Conservation (phyloP, 2,329 filamentous ascomycete species). For the Colletotrichum destructivum region DNA sequence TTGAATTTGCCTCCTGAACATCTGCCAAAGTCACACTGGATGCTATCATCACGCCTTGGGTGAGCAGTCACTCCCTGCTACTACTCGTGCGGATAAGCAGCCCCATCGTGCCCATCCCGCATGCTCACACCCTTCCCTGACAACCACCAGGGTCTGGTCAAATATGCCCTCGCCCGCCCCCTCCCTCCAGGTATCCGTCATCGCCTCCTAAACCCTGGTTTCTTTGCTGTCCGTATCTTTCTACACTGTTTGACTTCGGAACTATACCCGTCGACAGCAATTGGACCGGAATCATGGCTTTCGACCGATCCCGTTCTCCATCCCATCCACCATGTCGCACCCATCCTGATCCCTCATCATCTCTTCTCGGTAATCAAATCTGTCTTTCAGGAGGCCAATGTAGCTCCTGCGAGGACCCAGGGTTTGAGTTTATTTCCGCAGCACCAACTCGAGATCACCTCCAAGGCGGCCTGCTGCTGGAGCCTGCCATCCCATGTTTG, state of each 20-base stretch:
- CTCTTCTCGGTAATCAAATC: background rate
- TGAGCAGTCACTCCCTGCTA: background rate
- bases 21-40: background rate
- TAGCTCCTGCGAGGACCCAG: background rate
- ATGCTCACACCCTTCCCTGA: background rate
- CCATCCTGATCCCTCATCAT: background rate
- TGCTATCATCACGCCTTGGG: background rate
- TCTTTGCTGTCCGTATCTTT: slow-evolving; percentile 1
- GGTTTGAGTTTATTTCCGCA: background rate
- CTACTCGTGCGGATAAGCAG: background rate
- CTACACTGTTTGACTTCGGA: slow-evolving; percentile 4
- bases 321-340: background rate
- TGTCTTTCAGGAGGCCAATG: background rate
- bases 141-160: slow-evolving; percentile 8
- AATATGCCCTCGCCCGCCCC: slow-evolving; percentile 15
- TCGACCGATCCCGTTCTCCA: background rate
- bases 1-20: background rate
- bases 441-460: background rate
- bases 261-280: slow-evolving; percentile 5
- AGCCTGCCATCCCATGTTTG: background rate
- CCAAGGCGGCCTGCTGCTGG: background rate
- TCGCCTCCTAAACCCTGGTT: background rate
- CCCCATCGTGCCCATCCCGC: background rate
- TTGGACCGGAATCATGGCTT: background rate
- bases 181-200: background rate